These are phyloP conservation scores for Leptomonas pyrrhocoris DNA, from an alignment of 208 protist species.

Conservation along the genomic window DNA sequence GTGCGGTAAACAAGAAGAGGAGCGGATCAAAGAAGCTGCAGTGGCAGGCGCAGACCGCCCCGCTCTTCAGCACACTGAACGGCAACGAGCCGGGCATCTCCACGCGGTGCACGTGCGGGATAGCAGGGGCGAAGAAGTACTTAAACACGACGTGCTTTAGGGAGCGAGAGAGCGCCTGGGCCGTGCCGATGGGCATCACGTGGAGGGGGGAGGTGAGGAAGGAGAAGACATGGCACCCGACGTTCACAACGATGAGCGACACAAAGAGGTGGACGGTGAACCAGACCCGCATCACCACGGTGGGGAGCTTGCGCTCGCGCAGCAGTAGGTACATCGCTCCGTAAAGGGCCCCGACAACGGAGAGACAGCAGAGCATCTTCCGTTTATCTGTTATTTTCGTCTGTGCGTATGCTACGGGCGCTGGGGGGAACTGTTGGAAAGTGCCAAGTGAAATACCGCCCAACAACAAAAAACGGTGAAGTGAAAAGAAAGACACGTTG, in stretches of 20 bases:
- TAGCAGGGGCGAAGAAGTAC: conserved; percentile 35
- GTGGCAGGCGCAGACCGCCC: conserved; percentile 64
- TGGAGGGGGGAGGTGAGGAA: conserved; percentile 35
- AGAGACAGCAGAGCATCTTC: conserved; percentile 16
- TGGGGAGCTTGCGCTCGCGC: conserved; percentile 38
- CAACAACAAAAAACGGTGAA: neutral
- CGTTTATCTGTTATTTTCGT: neutral
- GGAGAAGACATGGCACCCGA: conserved; percentile 39
- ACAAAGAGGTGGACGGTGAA: conserved; percentile 48
- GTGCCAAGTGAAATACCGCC: no score
- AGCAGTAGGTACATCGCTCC: conserved; percentile 45
- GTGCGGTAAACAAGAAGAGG: conserved; percentile 50
- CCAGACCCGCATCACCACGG: conserved; percentile 59
- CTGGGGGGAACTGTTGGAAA: no score
- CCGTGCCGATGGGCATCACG: conserved; percentile 22
- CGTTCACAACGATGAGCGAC: conserved; percentile 25
- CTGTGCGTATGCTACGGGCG: neutral
- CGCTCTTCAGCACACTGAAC: conserved; percentile 27
- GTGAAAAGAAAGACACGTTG: no score
- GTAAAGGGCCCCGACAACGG: conserved; percentile 31
- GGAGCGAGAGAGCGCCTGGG: conserved; percentile 41
- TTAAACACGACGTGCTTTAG: conserved; percentile 45
- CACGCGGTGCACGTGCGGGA: conserved; percentile 52
- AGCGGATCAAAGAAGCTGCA: conserved; percentile 78
- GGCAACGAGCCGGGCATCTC: conserved; percentile 60